phyloP scores from a whole-genome alignment of 2,329 filamentous ascomycete species.

The Hypocreales sp. region DNA sequence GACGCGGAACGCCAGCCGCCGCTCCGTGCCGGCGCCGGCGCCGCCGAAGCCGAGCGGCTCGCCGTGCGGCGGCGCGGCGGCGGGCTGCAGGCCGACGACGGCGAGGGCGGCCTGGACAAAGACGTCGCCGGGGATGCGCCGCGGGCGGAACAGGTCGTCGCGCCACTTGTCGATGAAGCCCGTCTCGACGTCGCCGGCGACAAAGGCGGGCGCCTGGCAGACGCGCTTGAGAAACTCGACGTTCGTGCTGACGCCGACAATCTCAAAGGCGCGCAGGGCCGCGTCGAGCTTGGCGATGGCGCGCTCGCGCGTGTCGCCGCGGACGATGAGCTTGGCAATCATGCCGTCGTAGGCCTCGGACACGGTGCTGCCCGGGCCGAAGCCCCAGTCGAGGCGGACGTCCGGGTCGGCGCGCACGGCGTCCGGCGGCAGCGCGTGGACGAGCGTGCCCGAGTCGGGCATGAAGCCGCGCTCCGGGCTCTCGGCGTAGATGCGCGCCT shows the following conservation, averaged over 20 bases:
- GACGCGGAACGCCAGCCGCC: conserved; percentile 35
- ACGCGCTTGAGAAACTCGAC: conserved; percentile 91
- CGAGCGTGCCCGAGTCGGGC: conserved; percentile 77
- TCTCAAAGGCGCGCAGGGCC: conserved; percentile 77
- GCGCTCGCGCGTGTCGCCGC: conserved; percentile 60
- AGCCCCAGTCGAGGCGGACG: conserved; percentile 85
- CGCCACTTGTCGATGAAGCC: conserved; percentile 89
- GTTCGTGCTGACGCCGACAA: conserved; percentile 86
- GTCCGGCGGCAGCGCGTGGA: conserved; percentile 64
- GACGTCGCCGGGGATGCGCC: conserved; percentile 50
- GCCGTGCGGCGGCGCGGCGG: conserved; percentile 26
- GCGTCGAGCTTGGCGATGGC: conserved; percentile 70
- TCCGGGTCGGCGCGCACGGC: conserved; percentile 46
- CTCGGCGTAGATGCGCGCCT: conserved; percentile 93
- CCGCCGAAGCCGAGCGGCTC: conserved; percentile 39
- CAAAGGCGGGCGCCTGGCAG: conserved; percentile 67
- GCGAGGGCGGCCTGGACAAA: conserved; percentile 79
- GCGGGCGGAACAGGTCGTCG: conserved; percentile 57
- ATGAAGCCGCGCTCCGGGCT: conserved; percentile 86
- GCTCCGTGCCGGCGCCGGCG: conserved; percentile 21
- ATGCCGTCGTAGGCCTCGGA: conserved; percentile 95
- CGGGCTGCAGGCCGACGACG: conserved; percentile 38
- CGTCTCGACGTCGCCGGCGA: conserved; percentile 80
- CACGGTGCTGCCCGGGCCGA: conserved; percentile 79
- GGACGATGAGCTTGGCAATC: conserved; percentile 95